Percentiles rank a stretch among this genome's conserved stretches.
Conservation (phyloP, 306 rosid species). For the Rosa lucieae region DNA sequence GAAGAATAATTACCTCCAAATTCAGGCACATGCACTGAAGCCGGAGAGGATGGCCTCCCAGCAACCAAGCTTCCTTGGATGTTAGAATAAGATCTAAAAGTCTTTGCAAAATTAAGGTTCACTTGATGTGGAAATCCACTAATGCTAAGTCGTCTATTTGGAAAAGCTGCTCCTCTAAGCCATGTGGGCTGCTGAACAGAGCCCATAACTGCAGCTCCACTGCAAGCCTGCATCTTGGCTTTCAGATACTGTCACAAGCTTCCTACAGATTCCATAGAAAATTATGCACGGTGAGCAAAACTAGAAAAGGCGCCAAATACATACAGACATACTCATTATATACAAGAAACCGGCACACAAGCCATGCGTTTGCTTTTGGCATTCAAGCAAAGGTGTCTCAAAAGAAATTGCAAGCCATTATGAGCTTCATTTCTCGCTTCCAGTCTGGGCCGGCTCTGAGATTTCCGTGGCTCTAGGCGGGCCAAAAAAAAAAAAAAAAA, state of each 20-base stretch:
- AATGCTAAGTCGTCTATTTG: slow-evolving; percentile 30
- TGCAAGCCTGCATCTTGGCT: slow-evolving; percentile 54
- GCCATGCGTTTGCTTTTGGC: too few relatives aligned
- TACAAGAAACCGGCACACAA: too few relatives aligned
- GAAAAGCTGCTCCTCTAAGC: slow-evolving; percentile 41
- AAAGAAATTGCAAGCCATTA: too few relatives aligned
- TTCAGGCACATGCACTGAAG: slow-evolving; percentile 47
- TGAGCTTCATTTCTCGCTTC: too few relatives aligned
- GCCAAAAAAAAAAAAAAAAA: too few relatives aligned
- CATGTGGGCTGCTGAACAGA: slow-evolving; percentile 57
- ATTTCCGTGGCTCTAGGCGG: too few relatives aligned
- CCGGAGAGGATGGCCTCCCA: slow-evolving; percentile 49
- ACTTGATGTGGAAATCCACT: slow-evolving; percentile 38
- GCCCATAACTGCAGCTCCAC: slow-evolving; percentile 60
- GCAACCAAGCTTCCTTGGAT: slow-evolving; percentile 53
- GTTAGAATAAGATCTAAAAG: slow-evolving; percentile 40
- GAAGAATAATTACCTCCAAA: slow-evolving; percentile 50
- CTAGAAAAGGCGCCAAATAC: background rate
- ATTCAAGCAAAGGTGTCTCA: too few relatives aligned
- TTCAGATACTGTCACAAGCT: background rate
- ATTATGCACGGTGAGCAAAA: background rate
- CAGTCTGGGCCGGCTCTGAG: too few relatives aligned
- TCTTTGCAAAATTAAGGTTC: slow-evolving; percentile 37
- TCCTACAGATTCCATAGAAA: background rate
- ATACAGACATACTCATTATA: too few relatives aligned